Base-by-base conservation (phyloP, 441 rosid species). In the Metrosideros polymorpha region DNA sequence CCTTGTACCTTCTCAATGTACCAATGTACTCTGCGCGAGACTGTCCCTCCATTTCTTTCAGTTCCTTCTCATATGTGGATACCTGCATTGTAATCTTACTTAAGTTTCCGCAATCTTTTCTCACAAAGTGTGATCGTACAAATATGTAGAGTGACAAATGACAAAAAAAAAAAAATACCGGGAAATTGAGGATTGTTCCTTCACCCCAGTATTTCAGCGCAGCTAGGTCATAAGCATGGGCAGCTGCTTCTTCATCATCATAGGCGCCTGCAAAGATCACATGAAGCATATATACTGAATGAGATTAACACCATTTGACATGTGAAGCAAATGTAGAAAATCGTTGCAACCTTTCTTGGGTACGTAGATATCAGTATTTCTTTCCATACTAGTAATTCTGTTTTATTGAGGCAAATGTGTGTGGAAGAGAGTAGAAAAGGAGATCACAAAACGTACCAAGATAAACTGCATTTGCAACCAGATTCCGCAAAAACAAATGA, bases 11-110 rank as follows among this genome's bases (percentile, higher is more conserved):
- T 90, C 98, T 93, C 85, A 96, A 86, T 77, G 95, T 93, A 86
- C 98, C 97, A 22, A 96, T 94, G 59, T 94, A 96, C 90, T 96
- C 97, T 87, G 94, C 98, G 82, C 93, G 93, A 12, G 96, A 93
- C 25, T 92, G 93, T 75, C 92, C 91, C 84, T 94, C 96, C 98
- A 96, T 96, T 89, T 94, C 96, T 88, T 91, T 94, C 49, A 93
- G 82, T 61, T 96, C 93, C 61, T 88, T 92, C 86, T 92, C 91
- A 84, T 96, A 96, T 27, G 90, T 90, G 18, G 88, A 50, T 30
- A 79, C 30, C 90, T 88, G 88, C 76, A 85, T 39, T 39, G 17
- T 71, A 71, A 39, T 71, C 5, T 24, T 39, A 39, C 79, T 10
- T 71, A 39, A 71, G 43, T 39, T 71, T 10, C n/a, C 22, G 79